These are phyloP conservation scores for Backusella morwellensis DNA, from an alignment of 192 early-diverging fungal genomes.

Conservation along the genomic window DNA sequence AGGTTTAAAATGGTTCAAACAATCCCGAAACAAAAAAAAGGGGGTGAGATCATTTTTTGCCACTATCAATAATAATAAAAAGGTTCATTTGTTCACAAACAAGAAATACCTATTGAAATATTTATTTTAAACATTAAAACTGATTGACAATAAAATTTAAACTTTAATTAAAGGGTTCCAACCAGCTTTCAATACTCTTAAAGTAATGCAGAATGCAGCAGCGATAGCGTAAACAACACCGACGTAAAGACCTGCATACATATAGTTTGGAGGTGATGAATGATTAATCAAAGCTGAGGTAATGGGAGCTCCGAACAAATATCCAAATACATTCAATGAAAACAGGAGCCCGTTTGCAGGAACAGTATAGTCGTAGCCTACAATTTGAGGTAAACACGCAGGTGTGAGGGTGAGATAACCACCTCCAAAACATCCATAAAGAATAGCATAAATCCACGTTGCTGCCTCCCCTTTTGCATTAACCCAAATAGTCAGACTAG, in stretches of 20 bases:
- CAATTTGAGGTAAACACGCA: constrained; percentile 12
- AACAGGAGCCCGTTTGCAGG: constrained; percentile 33
- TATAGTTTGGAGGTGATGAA: constrained; percentile 1
- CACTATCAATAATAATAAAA: background rate
- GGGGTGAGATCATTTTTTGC: background rate
- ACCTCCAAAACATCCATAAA: constrained; percentile 36
- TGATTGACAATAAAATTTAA: background rate
- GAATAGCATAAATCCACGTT: constrained; percentile 28
- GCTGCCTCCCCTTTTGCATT: constrained; percentile 10
- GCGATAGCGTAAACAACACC: constrained; percentile 4
- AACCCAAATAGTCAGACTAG: constrained; percentile 15
- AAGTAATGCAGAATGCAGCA: background rate
- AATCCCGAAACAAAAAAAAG: background rate
- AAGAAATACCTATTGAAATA: background rate
- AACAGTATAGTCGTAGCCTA: constrained; percentile 9
- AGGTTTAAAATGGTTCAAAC: background rate
- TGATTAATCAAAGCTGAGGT: constrained; percentile 30
- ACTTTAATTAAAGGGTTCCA: constrained; percentile 12
- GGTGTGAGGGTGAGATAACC: constrained; percentile 12
- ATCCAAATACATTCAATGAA: constrained; percentile 39
- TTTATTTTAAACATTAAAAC: background rate
- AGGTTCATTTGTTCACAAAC: background rate
- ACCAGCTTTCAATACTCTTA: constrained; percentile 13
- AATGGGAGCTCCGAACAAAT: constrained; percentile 37
- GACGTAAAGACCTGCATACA: constrained; percentile 14